A percentile compares a stretch with the other conserved stretches of the same genome.
Evolutionary conservation across 2,329 filamentous ascomycete genomes (phyloP).

Genomic region (Emergomyces orientalis): DNA sequence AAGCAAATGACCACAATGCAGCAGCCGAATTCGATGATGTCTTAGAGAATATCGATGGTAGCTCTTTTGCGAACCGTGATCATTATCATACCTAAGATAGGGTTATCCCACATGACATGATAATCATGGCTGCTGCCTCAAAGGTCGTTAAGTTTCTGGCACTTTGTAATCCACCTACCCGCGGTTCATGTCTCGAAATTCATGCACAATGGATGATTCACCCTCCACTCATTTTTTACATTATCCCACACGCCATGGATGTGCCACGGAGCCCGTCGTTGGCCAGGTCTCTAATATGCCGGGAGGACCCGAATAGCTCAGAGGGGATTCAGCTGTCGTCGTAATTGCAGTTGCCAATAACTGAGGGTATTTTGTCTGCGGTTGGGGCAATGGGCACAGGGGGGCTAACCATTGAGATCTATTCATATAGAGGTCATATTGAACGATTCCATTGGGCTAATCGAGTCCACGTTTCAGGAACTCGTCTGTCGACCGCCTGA

Average conservation of each 20-base stretch:
- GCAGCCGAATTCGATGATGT: background rate
- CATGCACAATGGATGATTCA: background rate
- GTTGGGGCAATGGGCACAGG: background rate
- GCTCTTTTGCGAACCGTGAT: background rate
- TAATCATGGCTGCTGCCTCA: background rate
- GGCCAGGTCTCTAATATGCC: background rate
- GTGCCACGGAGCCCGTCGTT: background rate
- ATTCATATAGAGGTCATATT: background rate
- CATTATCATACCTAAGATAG: background rate
- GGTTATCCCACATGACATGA: background rate
- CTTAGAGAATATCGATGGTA: background rate
- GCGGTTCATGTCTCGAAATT: background rate
- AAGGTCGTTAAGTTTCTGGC: background rate
- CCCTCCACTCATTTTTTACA: background rate
- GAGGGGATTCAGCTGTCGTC: background rate
- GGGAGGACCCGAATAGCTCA: background rate
- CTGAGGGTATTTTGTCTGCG: background rate
- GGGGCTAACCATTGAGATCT: background rate
- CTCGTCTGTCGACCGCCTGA: background rate
- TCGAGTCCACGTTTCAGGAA: background rate
- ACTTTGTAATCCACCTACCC: background rate
- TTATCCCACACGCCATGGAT: background rate
- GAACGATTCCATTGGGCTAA: background rate
- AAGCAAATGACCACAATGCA: background rate
- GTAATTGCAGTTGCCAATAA: background rate